Base-by-base conservation (phyloP, 257 asterid genomes). In the Solanum bukasovii region DNA sequence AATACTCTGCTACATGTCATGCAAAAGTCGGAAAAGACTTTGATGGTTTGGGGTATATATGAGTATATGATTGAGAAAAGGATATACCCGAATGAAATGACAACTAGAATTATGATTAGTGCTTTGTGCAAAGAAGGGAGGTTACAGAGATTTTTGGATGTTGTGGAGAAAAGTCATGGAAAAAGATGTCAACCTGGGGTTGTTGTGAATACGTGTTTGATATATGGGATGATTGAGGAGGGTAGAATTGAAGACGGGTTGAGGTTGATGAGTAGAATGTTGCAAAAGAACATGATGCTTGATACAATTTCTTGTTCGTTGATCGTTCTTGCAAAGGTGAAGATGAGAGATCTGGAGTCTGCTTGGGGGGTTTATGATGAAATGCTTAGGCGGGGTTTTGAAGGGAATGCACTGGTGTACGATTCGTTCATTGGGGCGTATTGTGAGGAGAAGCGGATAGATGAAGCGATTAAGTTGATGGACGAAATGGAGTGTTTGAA, bases 61-160 rank as follows among this genome's bases (percentile, higher is more conserved):
- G 96, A 94, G 92, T 93, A 92, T 78, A 95, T 95, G 95, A 88
- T 94, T 87, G 84, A 52, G 37, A 90, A 92, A 68, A 92, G 93
- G 92, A 79, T 89, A 83, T 87, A 86, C 85, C 94, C 98, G 18
- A 94, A 94, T 90, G 96, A 93, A 89, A 91, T 87, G 75, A 94
- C 96, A 5, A 65, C 85, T 78, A 91, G 93, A 84, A 92, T 92
- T 78, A 92, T 96, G 98, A 90, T 94, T 86, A 89, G 88, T 77
- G 94, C 94, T 21, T 68, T 96, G 91, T 90, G 98, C 88, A 96
- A 95, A 90, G 95, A 91, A 89, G 98, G 99, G 42, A 94, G 91
- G 67, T 84, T 95, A 88, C 90, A 89, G 83, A 91, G 67, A 88
- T 89, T 92, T 90, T 89, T 94, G 70, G 88, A 91, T 87, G 88